phyloP scores from a whole-genome alignment of 179 eudicot species.

The Heliamphora pulchella region DNA sequence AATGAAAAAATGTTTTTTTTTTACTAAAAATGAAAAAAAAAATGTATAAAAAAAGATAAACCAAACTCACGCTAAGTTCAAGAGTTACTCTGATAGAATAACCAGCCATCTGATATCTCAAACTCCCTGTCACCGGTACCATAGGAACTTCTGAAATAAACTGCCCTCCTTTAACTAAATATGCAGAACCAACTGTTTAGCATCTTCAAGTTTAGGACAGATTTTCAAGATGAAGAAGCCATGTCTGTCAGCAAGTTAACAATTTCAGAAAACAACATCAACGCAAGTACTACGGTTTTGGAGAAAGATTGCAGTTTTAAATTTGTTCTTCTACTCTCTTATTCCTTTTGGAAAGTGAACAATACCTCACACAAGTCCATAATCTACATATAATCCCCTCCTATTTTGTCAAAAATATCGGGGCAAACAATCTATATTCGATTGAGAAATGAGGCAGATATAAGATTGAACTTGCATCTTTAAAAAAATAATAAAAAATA shows the following conservation, averaged over 20 bases:
- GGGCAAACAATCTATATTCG: neutral
- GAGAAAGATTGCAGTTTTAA: too few relatives aligned
- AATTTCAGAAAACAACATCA: neutral
- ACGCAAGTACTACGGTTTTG: too few relatives aligned
- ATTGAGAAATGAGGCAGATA: neutral
- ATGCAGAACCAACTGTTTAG: neutral
- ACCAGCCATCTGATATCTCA: too few relatives aligned
- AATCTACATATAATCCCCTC: neutral
- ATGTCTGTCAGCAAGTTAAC: neutral
- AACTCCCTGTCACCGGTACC: too few relatives aligned
- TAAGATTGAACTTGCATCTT: neutral
- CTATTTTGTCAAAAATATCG: neutral
- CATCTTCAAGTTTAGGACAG: neutral
- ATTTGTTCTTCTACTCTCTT: neutral
- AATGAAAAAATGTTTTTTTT: too few relatives aligned
- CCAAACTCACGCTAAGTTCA: too few relatives aligned
- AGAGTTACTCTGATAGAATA: too few relatives aligned
- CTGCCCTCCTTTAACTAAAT: too few relatives aligned
- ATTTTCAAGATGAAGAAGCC: neutral
- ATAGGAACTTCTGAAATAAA: too few relatives aligned
- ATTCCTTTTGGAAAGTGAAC: neutral
- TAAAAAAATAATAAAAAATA: neutral
- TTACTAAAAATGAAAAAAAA: too few relatives aligned
- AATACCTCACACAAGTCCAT: neutral
- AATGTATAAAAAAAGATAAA: too few relatives aligned